Evolutionary conservation across 208 protist genomes (phyloP).

Genomic region (Spongospora subterranea): DNA sequence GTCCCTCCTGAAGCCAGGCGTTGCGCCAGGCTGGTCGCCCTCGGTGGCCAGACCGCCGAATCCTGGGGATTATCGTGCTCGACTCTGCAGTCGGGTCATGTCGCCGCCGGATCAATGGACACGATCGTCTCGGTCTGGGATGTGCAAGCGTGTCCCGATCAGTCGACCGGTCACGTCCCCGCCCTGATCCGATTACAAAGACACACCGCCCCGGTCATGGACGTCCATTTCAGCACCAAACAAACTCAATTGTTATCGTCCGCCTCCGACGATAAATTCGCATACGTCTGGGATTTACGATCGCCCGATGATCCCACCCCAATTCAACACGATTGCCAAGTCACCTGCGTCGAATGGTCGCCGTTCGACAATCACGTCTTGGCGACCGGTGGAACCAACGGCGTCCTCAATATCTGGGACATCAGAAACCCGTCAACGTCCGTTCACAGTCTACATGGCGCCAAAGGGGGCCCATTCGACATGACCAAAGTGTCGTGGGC

Average conservation of each 20-base stretch:
- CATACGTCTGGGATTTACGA: background rate
- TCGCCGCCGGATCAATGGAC: background rate
- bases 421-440: background rate
- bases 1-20: background rate
- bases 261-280: slow-evolving; percentile 13
- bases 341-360: background rate
- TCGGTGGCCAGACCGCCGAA: background rate
- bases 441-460: background rate
- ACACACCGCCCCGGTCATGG: background rate
- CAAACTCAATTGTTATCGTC: background rate
- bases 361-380: background rate
- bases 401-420: background rate
- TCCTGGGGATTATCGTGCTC: background rate
- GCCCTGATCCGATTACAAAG: background rate
- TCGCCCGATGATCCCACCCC: background rate
- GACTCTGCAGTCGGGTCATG: background rate
- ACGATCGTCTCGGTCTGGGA: background rate
- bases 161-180: background rate
- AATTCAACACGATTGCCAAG: background rate
- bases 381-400: background rate
- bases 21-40: background rate
- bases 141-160: background rate
- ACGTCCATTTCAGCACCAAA: background rate
- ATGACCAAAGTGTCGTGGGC: slow-evolving; percentile 13
- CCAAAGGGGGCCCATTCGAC: background rate